Base-by-base conservation (phyloP, 108 stramenopile species). In the Schizochytrium sp. region DNA sequence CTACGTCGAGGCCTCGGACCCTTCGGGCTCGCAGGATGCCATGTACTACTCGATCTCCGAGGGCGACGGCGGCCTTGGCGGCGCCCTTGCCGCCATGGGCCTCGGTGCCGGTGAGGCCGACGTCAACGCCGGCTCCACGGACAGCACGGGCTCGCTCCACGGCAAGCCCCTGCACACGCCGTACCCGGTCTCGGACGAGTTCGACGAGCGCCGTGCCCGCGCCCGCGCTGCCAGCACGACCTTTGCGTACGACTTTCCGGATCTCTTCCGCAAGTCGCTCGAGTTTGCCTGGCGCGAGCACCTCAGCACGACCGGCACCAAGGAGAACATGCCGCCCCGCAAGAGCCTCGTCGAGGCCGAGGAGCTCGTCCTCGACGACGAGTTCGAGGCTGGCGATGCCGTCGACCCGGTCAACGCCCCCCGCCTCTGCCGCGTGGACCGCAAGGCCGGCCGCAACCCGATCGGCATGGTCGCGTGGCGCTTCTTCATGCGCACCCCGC, bases 391-490 rank as follows among this genome's bases (percentile, higher is more conserved):
- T 25, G 89, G 60, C 23, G 45, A 45, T 3, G 88, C 87, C 57
- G 88, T 72, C 48, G 60, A 44, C 44, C 88, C 60, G 19, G 21
- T 48, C 63, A 29, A 60, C 60, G 43, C 45, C n/a, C 76, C 76
- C 10, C 48, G 51, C 60, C 88, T 88, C 60, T 69, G 60, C 88
- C 41, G 63, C 90, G 91, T 93, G n/a, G 92, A 95, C 45, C 92
- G 98, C 45, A 93, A 93, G 16, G 95, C 98, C 23, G 99, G 98
- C 28, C 94, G 94, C 69, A 99, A 99, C 92, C 95, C 98, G 95
- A 97, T 98, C 87, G 98, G 98, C 72, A 99, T 99, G 99, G 98
- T 99, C 57, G 99, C 98, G 14, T 99, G 99, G 99, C 93, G 96
- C 57, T 93, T 98, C 92, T 94, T 93, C 58, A 90, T 99, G n/a